phyloP scores from a whole-genome alignment of 257 asterid genomes.

The Marsdenia floribunda region DNA sequence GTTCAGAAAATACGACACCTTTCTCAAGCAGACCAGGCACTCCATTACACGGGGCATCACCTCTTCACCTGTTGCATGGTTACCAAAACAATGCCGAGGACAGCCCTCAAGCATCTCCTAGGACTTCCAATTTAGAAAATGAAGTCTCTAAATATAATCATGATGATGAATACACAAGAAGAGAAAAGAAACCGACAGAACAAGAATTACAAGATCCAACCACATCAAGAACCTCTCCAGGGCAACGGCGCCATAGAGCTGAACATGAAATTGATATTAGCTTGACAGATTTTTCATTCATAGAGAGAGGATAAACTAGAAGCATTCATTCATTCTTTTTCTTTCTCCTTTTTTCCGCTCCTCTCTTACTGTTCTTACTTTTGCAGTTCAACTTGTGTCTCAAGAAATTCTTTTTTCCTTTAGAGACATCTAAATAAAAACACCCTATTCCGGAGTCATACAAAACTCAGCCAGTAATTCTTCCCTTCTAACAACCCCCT shows the following conservation, averaged over 20 bases:
- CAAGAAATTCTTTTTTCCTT: background rate
- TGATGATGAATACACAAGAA: conserved; percentile 1
- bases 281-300: background rate
- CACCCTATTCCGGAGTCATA: background rate
- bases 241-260: background rate
- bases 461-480: background rate
- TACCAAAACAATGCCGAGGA: conserved; percentile 23
- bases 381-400: background rate
- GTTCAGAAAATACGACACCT: conserved; percentile 49
- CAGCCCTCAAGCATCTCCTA: conserved; percentile 18
- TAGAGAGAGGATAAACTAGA: conserved; percentile 1
- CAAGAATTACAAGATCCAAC: conserved; percentile 2
- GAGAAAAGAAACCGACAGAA: conserved; percentile 1
- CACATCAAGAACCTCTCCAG: conserved; percentile 9
- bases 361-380: background rate
- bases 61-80: conserved; percentile 57
- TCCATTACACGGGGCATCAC: conserved; percentile 50
- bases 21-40: conserved; percentile 24
- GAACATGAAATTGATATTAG: conserved; percentile 1
- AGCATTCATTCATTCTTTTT: background rate
- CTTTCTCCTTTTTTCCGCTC: background rate
- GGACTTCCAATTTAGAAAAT: conserved; percentile 13
- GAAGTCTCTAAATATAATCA: conserved; percentile 2
- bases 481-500: background rate
- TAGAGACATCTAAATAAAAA: background rate